Conservation (phyloP, 805 yeast genomes). For the Candida silvatica region DNA sequence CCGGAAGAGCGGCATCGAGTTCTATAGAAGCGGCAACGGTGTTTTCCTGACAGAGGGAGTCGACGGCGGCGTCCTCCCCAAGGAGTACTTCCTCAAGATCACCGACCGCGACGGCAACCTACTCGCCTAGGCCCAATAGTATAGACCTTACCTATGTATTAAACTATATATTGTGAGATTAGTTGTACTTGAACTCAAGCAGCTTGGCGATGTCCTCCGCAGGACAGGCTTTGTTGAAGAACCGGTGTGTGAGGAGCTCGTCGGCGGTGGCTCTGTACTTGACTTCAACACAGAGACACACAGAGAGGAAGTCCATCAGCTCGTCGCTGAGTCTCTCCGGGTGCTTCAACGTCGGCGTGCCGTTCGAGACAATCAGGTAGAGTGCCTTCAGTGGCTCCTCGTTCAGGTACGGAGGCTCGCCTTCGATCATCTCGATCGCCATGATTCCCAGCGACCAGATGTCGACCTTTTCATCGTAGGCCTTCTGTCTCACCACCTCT, state of each 20-base stretch:
- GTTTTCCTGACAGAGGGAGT: constrained; percentile 67
- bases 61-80: constrained; percentile 39
- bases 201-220: constrained; percentile 51
- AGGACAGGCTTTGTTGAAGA: constrained; percentile 55
- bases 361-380: constrained; percentile 91
- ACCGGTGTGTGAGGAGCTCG: constrained; percentile 73
- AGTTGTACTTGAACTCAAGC: constrained; percentile 25
- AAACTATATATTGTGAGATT: neutral
- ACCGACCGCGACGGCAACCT: constrained; percentile 11
- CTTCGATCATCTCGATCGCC: constrained; percentile 98
- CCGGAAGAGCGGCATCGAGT: constrained; percentile 32
- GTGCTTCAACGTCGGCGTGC: constrained; percentile 89
- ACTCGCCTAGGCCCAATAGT: too few relatives aligned
- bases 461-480: constrained; percentile 94
- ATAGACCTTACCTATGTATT: too few relatives aligned
- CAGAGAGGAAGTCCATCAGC: constrained; percentile 79
- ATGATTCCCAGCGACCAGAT: constrained; percentile 97
- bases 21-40: constrained; percentile 62
- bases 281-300: constrained; percentile 92
- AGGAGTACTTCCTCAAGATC: constrained; percentile 31
- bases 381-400: constrained; percentile 93
- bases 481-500: constrained; percentile 90
- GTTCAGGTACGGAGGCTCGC: constrained; percentile 96
- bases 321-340: constrained; percentile 65
- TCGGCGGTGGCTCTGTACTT: constrained; percentile 85